phyloP scores from a whole-genome alignment of 2,329 filamentous ascomycete species.

The Aspergillus uvarum region DNA sequence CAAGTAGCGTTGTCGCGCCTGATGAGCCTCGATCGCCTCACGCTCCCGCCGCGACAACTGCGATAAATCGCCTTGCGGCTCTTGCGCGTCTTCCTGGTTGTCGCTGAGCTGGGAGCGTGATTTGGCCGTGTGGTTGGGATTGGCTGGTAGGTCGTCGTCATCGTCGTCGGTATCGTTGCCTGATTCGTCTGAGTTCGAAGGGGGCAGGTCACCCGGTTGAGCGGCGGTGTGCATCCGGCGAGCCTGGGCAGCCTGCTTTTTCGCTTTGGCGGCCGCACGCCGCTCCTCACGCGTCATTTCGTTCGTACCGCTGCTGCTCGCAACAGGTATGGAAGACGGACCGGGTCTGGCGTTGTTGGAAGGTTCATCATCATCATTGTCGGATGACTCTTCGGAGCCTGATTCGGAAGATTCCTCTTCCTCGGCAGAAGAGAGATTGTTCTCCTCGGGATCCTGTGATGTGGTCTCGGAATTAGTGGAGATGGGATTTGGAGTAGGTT shows the following conservation, averaged over 20 bases:
- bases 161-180: slow-evolving; percentile 36
- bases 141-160: slow-evolving; percentile 61
- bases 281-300: slow-evolving; percentile 81
- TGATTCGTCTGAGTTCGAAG: slow-evolving; percentile 60
- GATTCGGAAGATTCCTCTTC: slow-evolving; percentile 49
- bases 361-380: slow-evolving; percentile 51
- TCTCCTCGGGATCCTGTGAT: slow-evolving; percentile 37
- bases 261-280: slow-evolving; percentile 80
- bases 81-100: slow-evolving; percentile 57
- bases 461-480: background rate
- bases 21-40: slow-evolving; percentile 80
- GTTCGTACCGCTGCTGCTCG: slow-evolving; percentile 35
- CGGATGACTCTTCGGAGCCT: slow-evolving; percentile 48
- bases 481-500: background rate
- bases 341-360: slow-evolving; percentile 45
- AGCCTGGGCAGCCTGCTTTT: slow-evolving; percentile 84
- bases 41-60: slow-evolving; percentile 67
- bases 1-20: slow-evolving; percentile 85
- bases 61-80: slow-evolving; percentile 43
- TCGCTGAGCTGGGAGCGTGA: slow-evolving; percentile 64
- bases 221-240: slow-evolving; percentile 69
- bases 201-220: slow-evolving; percentile 81
- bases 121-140: slow-evolving; percentile 78
- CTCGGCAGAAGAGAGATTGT: slow-evolving; percentile 40
- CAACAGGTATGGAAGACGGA: slow-evolving; percentile 27